Percentiles rank a stretch among this genome's conserved stretches.
Evolutionary conservation across 108 stramenopile species (phyloP).

Genomic region (Discostella stelligeroides): DNA sequence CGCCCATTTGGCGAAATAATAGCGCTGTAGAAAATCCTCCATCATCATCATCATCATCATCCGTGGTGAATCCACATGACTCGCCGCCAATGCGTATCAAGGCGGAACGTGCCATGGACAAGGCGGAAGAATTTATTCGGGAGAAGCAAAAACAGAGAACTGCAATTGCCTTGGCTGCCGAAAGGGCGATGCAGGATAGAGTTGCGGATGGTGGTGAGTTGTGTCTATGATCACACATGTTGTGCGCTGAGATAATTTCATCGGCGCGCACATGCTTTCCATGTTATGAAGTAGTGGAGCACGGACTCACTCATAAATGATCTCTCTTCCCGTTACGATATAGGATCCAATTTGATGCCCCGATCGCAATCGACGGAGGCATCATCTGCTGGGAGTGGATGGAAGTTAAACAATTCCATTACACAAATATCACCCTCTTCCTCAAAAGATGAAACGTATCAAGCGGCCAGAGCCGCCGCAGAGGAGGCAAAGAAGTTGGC

Average conservation of each 20-base stretch:
- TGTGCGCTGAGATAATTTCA: too few species aligned
- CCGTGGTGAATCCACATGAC: background rate
- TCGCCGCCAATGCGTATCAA: slow-evolving; percentile 38
- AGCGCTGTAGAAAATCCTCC: slow-evolving; percentile 4
- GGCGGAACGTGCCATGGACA: slow-evolving; percentile 35
- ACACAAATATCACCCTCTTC: slow-evolving; percentile 1
- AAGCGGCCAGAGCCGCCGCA: slow-evolving; percentile 47
- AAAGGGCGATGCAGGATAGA: slow-evolving; percentile 36
- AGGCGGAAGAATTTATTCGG: slow-evolving; percentile 43
- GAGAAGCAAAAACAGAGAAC: slow-evolving; percentile 46
- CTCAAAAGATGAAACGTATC: slow-evolving; percentile 32
- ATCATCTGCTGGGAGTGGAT: slow-evolving; percentile 4
- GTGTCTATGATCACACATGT: too few species aligned
- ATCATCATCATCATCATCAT: background rate
- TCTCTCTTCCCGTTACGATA: background rate
- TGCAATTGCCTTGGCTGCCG: slow-evolving; percentile 44
- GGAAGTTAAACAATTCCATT: background rate
- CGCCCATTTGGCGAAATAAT: background rate
- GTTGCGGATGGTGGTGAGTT: background rate
- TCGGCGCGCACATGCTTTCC: too few species aligned
- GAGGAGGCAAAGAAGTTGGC: slow-evolving; percentile 39
- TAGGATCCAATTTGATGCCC: background rate
- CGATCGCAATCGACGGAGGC: background rate
- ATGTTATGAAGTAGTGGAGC: too few species aligned
- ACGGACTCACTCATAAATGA: too few species aligned